phyloP scores from a whole-genome alignment of 2,329 filamentous ascomycete species.

The Claviceps spartinae region DNA sequence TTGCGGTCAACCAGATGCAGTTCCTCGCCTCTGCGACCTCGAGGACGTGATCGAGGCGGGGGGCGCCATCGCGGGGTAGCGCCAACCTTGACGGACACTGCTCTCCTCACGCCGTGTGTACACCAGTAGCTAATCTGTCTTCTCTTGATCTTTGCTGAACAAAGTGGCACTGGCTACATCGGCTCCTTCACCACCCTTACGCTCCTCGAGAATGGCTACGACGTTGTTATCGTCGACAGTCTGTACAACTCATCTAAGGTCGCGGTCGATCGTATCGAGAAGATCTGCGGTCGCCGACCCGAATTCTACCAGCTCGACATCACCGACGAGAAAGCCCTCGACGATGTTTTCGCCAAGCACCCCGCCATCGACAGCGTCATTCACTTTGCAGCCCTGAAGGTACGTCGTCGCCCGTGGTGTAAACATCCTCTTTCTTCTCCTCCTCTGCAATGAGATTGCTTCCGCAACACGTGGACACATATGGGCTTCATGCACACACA shows the following conservation, averaged over 20 bases:
- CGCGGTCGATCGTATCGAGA: conserved; percentile 85
- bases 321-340: conserved; percentile 69
- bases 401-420: conserved; percentile 18
- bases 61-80: not conserved
- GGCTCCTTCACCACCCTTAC: conserved; percentile 91
- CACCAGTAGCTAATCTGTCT: conserved; percentile 9
- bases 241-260: conserved; percentile 94
- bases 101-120: not conserved
- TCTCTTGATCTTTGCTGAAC: conserved; percentile 3
- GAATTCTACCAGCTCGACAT: conserved; percentile 77
- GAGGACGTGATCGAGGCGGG: no score
- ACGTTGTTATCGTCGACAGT: conserved; percentile 92
- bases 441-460: not conserved
- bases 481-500: not conserved
- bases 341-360: conserved; percentile 77
- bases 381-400: conserved; percentile 96
- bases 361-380: conserved; percentile 96
- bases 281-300: conserved; percentile 79
- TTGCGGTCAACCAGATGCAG: not conserved
- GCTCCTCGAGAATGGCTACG: conserved; percentile 85
- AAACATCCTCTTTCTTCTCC: not conserved
- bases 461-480: not conserved
- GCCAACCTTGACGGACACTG: not conserved
- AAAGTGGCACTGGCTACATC: conserved; percentile 89
- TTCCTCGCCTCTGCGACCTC: not conserved